Percentiles rank a stretch among this genome's conserved stretches.
Evolutionary conservation across 2,329 filamentous ascomycete genomes (phyloP).

Genomic region (Akanthomyces lecanii): DNA sequence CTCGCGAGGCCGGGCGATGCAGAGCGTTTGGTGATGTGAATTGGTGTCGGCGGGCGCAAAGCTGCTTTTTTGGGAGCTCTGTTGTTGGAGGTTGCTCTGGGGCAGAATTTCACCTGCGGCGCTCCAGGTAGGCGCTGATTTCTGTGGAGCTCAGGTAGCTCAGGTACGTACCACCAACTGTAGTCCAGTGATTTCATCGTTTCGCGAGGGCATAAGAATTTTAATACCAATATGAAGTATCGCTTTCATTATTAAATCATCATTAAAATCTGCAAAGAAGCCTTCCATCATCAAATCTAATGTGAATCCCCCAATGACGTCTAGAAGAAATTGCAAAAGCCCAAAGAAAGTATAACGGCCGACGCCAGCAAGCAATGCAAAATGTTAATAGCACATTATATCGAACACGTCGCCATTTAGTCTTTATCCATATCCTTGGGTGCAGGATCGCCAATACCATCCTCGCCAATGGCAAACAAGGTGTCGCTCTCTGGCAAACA

Average conservation of each 20-base stretch:
- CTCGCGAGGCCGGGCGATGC: slow-evolving; percentile 18
- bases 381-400: slow-evolving; percentile 23
- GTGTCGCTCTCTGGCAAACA: slow-evolving; percentile 96
- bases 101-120: slow-evolving; percentile 12
- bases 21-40: slow-evolving; percentile 13
- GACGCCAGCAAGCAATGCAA: slow-evolving; percentile 32
- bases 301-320: not conserved
- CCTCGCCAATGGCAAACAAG: slow-evolving; percentile 93
- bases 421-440: slow-evolving; percentile 95
- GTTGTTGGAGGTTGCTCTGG: slow-evolving; percentile 9
- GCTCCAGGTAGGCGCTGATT: not conserved
- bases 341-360: slow-evolving; percentile 11
- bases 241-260: not conserved
- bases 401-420: slow-evolving; percentile 26
- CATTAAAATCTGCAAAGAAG: not conserved
- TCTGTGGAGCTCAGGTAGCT: slow-evolving; percentile 6
- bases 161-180: slow-evolving; percentile 1
- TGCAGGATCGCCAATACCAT: slow-evolving; percentile 91
- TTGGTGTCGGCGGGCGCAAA: not conserved
- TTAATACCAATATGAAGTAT: not conserved
- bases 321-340: not conserved
- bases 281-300: not conserved
- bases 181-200: not conserved
- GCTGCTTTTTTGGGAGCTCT: not conserved
- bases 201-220: not conserved